phyloP scores from a whole-genome alignment of 192 early-diverging fungal species.

The Coemansia sp. region DNA sequence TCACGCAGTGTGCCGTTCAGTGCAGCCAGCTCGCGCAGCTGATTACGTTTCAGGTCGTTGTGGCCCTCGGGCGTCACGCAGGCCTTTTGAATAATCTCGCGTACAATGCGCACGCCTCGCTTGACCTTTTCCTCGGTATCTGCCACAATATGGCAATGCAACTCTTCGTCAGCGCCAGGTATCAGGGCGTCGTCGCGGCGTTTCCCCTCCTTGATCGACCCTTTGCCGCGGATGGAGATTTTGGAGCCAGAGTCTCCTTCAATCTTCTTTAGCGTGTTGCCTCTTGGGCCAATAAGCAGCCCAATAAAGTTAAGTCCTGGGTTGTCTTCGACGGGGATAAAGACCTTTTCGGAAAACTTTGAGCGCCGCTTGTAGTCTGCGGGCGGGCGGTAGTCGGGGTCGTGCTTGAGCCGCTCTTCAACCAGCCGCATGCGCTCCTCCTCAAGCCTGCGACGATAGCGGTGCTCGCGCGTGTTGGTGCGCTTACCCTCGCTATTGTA shows the following conservation, averaged over 20 bases:
- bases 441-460: slow-evolving; percentile 88
- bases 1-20: slow-evolving; percentile 95
- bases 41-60: slow-evolving; percentile 92
- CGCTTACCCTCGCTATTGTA: slow-evolving; percentile 94
- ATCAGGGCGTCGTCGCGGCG: slow-evolving; percentile 61
- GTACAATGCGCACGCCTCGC: slow-evolving; percentile 79
- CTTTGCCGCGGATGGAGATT: slow-evolving; percentile 93
- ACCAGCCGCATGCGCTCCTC: slow-evolving; percentile 89
- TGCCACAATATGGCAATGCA: slow-evolving; percentile 90
- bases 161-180: slow-evolving; percentile 68
- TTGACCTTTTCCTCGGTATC: slow-evolving; percentile 86
- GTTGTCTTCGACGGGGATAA: slow-evolving; percentile 92
- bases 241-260: slow-evolving; percentile 91
- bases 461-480: slow-evolving; percentile 90
- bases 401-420: slow-evolving; percentile 68
- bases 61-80: slow-evolving; percentile 92
- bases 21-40: slow-evolving; percentile 90
- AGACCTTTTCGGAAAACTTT: slow-evolving; percentile 87
- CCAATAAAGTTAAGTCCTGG: slow-evolving; percentile 99
- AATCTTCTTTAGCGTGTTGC: slow-evolving; percentile 95
- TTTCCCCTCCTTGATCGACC: slow-evolving; percentile 95
- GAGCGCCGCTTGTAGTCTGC: slow-evolving; percentile 83
- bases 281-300: slow-evolving; percentile 92
- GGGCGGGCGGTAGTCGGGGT: slow-evolving; percentile 85
- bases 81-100: slow-evolving; percentile 91